phyloP scores from a whole-genome alignment of 352 stramenopile species.

The Achlya hypogyna region DNA sequence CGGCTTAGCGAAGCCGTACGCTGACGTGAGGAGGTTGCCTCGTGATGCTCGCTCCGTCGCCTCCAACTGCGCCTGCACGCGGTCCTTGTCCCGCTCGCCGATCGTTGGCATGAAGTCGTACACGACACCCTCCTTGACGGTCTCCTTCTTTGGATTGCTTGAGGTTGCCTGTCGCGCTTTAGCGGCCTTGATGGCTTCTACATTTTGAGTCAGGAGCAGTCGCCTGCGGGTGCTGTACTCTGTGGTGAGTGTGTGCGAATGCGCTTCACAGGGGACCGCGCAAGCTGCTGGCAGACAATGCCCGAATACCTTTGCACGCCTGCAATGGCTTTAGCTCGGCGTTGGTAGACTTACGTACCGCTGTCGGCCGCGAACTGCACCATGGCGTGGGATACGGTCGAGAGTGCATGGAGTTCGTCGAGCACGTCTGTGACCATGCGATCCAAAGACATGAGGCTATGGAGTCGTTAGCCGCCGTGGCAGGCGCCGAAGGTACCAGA shows the following conservation, averaged over 20 bases:
- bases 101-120: not conserved
- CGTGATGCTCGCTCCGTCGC: not conserved
- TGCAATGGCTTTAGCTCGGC: not conserved
- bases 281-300: constrained; percentile 17
- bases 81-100: not conserved
- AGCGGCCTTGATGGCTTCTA: not conserved
- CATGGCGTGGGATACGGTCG: constrained; percentile 14
- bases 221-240: not conserved
- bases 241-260: not conserved
- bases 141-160: not conserved
- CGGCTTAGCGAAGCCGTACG: constrained; percentile 8
- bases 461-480: not conserved
- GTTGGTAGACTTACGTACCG: not conserved
- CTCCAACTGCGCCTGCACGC: not conserved
- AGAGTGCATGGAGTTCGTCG: not conserved
- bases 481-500: constrained; percentile 5
- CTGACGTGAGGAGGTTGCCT: not conserved
- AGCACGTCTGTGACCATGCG: constrained; percentile 7
- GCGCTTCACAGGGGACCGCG: not conserved
- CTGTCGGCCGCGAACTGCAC: constrained; percentile 10
- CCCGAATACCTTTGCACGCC: constrained; percentile 11
- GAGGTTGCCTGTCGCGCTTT: not conserved
- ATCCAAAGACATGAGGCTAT: constrained; percentile 16
- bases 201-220: not conserved
- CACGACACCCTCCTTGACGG: constrained; percentile 7